These are phyloP conservation scores for Stachybotrys chlorohalonatus DNA, from an alignment of 2,329 filamentous ascomycete species.

Conservation along the genomic window DNA sequence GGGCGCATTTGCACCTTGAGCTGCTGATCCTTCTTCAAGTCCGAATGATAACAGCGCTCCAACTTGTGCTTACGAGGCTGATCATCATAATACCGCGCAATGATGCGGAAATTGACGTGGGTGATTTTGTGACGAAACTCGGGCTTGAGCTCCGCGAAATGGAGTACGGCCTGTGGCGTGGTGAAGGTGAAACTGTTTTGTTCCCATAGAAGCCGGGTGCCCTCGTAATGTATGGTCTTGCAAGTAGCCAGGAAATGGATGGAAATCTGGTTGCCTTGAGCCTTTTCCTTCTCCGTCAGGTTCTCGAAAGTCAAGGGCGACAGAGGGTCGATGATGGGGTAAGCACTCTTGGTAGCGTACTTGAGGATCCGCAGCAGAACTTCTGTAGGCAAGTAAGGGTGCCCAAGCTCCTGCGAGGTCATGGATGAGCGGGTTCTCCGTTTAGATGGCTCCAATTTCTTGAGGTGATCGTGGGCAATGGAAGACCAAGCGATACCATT, in stretches of 20 bases:
- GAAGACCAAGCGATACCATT: conserved; percentile 43
- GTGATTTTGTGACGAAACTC: conserved; percentile 33
- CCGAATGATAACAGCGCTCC: conserved; percentile 31
- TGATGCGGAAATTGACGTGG: conserved; percentile 40
- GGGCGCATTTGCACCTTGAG: conserved; percentile 33
- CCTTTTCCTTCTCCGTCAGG: conserved; percentile 33
- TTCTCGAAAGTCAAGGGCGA: conserved; percentile 32
- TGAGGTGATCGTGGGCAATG: conserved; percentile 21
- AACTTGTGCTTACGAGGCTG: conserved; percentile 32
- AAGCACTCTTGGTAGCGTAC: conserved; percentile 37
- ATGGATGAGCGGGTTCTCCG: conserved; percentile 23
- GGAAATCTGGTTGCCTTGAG: conserved; percentile 37
- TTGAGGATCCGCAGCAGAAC: conserved; percentile 42
- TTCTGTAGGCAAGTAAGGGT: conserved; percentile 41
- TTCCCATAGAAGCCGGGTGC: conserved; percentile 38
- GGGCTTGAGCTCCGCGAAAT: conserved; percentile 36
- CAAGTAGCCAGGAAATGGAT: conserved; percentile 45
- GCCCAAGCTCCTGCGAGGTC: conserved; percentile 16
- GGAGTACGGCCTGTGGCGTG: conserved; percentile 36
- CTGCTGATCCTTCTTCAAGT: conserved; percentile 29
- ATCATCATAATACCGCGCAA: conserved; percentile 48
- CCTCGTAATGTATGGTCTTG: conserved; percentile 39
- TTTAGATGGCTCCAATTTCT: conserved; percentile 17
- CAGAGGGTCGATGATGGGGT: conserved; percentile 46
- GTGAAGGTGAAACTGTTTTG: conserved; percentile 48